phyloP scores from a whole-genome alignment of 495 filamentous ascomycete species.

The Darksidea phi region DNA sequence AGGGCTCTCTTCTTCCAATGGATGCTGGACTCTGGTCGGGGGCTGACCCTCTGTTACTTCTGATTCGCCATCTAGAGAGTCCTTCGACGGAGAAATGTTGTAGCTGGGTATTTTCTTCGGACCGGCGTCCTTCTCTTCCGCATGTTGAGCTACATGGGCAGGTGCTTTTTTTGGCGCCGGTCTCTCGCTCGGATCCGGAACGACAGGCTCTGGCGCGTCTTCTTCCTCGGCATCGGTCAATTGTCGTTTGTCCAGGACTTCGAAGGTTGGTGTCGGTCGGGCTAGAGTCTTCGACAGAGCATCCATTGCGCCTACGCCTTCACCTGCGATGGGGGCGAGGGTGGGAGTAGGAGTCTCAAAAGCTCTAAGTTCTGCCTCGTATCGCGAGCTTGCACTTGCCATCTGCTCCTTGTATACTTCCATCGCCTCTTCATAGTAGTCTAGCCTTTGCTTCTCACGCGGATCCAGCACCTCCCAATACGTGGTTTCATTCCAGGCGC shows the following conservation, averaged over 20 bases:
- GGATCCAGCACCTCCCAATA: conserved; percentile 35
- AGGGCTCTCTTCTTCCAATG: background rate
- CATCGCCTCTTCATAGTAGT: conserved; percentile 21
- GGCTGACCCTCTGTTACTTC: conserved; percentile 11
- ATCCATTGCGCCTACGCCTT: background rate
- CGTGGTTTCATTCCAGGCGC: conserved; percentile 72
- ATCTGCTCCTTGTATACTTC: conserved; percentile 12
- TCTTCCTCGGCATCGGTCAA: conserved; percentile 1
- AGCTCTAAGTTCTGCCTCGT: conserved; percentile 20
- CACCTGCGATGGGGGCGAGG: background rate
- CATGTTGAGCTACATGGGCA: too few relatives aligned
- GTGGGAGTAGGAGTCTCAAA: conserved; percentile 16
- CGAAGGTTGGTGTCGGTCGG: conserved; percentile 8
- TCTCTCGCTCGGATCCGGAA: background rate
- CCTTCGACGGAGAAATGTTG: background rate
- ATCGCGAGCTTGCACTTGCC: conserved; percentile 16
- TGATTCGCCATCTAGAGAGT: background rate
- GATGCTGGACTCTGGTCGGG: conserved; percentile 13
- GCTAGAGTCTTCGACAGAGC: background rate
- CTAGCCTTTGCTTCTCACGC: background rate
- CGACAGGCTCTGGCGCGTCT: background rate
- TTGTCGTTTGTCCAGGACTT: conserved; percentile 15
- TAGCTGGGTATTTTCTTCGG: too few relatives aligned
- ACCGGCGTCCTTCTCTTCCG: too few relatives aligned
- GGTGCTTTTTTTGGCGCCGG: background rate